Percentiles rank a stretch among this genome's conserved stretches.
phyloP scores from a whole-genome alignment of 179 eudicot species.

The Actinidia polygama region DNA sequence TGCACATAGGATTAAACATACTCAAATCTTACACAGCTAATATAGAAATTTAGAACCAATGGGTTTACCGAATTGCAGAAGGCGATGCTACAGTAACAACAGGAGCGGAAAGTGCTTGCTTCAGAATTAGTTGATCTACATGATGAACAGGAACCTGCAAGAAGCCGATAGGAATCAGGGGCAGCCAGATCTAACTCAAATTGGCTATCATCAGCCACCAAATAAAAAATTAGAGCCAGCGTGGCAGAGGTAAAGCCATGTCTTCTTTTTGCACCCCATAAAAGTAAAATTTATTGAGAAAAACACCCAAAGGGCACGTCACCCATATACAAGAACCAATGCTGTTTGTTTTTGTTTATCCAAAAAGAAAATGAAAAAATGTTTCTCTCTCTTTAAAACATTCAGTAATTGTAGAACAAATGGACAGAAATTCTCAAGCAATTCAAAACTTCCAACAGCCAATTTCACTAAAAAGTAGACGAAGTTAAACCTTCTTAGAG shows the following conservation, averaged over 20 bases:
- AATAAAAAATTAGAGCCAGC: not conserved
- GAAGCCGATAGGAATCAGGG: conserved; percentile 9
- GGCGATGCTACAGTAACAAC: conserved; percentile 96
- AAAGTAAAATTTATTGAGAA: not conserved
- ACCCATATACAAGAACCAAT: not conserved
- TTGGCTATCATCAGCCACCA: not conserved
- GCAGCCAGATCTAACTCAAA: conserved; percentile 1
- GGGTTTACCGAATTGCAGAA: conserved; percentile 84
- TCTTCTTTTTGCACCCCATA: not conserved
- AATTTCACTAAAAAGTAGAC: not conserved
- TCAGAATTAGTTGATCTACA: conserved; percentile 63
- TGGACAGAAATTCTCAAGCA: too few relatives aligned
- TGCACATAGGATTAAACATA: not conserved
- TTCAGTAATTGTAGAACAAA: not conserved
- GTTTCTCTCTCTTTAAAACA: not conserved
- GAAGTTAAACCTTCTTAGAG: not conserved
- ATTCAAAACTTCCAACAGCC: not conserved
- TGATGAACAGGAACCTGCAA: conserved; percentile 73
- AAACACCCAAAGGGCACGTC: not conserved
- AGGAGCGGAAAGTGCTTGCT: conserved; percentile 75
- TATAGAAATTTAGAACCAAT: not conserved
- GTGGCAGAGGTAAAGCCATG: not conserved
- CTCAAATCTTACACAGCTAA: not conserved
- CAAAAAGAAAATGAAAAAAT: not conserved
- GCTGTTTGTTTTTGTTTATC: not conserved